These are phyloP conservation scores for Monilinia fructigena DNA, from an alignment of 2,329 filamentous ascomycete genomes.

Conservation along the genomic window DNA sequence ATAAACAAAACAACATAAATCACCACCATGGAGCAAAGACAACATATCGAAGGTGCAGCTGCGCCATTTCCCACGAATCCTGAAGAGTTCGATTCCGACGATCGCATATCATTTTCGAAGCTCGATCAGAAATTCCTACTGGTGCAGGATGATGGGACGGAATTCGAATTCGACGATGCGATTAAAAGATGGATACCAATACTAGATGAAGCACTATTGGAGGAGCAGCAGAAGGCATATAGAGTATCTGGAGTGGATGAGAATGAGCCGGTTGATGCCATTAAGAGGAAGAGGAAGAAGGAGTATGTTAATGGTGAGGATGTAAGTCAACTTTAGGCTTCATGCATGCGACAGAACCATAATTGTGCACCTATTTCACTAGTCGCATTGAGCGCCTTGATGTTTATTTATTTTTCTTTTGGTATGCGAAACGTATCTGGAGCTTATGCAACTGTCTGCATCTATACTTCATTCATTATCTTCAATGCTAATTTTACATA, in stretches of 20 bases:
- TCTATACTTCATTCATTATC: constrained; percentile 7
- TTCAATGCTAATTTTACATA: constrained; percentile 28
- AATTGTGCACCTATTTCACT: background rate
- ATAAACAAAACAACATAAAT: constrained; percentile 13
- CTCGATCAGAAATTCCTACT: constrained; percentile 79
- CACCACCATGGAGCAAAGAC: constrained; percentile 33
- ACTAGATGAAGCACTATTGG: constrained; percentile 60
- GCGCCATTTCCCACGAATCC: constrained; percentile 37
- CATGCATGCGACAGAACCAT: background rate
- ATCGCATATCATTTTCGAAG: constrained; percentile 84
- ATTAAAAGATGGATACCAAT: constrained; percentile 73
- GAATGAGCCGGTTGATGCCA: constrained; percentile 48
- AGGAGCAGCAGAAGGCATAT: constrained; percentile 62
- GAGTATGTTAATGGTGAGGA: constrained; percentile 49
- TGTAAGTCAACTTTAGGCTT: constrained; percentile 42
- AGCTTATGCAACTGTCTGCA: constrained; percentile 4
- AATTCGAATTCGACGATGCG: constrained; percentile 76
- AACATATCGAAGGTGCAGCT: constrained; percentile 19
- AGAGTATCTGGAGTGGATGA: constrained; percentile 59
- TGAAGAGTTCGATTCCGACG: constrained; percentile 65
- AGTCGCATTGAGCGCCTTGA: background rate
- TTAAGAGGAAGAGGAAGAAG: constrained; percentile 53
- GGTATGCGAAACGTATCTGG: background rate
- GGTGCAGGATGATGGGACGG: constrained; percentile 78
- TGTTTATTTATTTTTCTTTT: background rate